phyloP scores from a whole-genome alignment of 345 rosid genomes.

The Corymbia maculata region DNA sequence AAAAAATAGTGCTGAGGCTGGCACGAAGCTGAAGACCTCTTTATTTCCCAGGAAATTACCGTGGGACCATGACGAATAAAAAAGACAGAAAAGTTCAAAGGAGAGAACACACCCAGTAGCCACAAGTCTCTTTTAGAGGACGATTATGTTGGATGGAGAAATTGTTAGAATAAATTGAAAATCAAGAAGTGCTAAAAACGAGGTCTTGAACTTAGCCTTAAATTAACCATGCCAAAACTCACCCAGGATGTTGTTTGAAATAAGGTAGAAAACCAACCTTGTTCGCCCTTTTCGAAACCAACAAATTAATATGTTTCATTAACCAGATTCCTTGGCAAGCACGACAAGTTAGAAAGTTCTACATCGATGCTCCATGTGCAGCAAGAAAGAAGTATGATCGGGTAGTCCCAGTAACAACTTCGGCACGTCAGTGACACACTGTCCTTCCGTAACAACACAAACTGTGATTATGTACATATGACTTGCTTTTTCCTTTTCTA shows the following conservation, averaged over 20 bases:
- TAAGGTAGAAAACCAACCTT: too few species aligned
- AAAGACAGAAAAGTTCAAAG: not conserved
- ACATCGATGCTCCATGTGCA: not conserved
- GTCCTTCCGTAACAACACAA: not conserved
- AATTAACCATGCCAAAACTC: too few species aligned
- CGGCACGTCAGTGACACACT: not conserved
- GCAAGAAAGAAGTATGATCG: not conserved
- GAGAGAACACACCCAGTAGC: not conserved
- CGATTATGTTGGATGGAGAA: too few species aligned
- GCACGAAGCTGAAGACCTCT: not conserved
- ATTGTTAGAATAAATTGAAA: too few species aligned
- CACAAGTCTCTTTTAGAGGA: not conserved
- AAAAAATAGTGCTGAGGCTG: not conserved
- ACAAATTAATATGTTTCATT: too few species aligned
- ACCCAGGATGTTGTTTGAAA: too few species aligned
- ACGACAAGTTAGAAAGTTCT: not conserved
- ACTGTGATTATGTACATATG: too few species aligned
- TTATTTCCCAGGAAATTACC: not conserved
- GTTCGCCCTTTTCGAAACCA: too few species aligned
- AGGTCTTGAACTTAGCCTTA: too few species aligned
- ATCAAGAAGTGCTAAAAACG: too few species aligned
- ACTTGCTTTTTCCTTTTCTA: not conserved
- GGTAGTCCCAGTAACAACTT: not conserved
- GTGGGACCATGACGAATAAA: not conserved
- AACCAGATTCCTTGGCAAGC: not conserved